Base-by-base conservation (phyloP, 2,329 filamentous ascomycete genomes). In the Aspergillus fischeri region DNA sequence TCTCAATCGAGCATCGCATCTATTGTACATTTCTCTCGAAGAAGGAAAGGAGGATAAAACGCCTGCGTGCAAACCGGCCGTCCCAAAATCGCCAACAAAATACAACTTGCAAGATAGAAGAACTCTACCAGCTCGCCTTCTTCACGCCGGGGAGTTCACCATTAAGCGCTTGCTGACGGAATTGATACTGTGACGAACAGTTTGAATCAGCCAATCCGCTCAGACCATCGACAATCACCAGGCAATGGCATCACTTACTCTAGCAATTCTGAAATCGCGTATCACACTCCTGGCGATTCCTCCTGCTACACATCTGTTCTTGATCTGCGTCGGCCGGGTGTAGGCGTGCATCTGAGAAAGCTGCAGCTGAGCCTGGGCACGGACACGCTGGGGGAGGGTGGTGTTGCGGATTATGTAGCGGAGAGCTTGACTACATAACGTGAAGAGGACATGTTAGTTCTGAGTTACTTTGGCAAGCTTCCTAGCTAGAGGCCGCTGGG, bases 271-370 rank as follows among this genome's bases (percentile, higher is more conserved):
- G 70, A 99, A 99, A 71, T 94, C 93, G 56, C 91, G 86, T 64
- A 97, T 82, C n/a, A 99, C 82, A 87, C 92, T 91, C 65, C 91
- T 84, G 20, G 88, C 88, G 74, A 91, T 92, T n/a, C 94, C 94
- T 64, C 92, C 92, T 73, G 93, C 84, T 53, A 96, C 88, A 79
- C 94, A 99, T 65, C 94, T 82, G 78, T 97, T 97, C 75, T 89
- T 87, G 74, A 99, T 92, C 81, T 97, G 92, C 51, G 93, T 96
- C 57, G 91, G 86, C 60, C 92, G 84, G 38, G 94, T 97, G 78
- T 97, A 97, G 80, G 86, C 87, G 80, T 97, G 92, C 93, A 97
- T 97, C 78, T 96, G 89, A 3, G 89, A 86, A 64, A 99, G 82
- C 78, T 97, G 88, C 56, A 99, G 85, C 80, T 97, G 93, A 45